Conservation (phyloP, 2,329 filamentous ascomycete species). For the Proliferodiscus dingleyae region DNA sequence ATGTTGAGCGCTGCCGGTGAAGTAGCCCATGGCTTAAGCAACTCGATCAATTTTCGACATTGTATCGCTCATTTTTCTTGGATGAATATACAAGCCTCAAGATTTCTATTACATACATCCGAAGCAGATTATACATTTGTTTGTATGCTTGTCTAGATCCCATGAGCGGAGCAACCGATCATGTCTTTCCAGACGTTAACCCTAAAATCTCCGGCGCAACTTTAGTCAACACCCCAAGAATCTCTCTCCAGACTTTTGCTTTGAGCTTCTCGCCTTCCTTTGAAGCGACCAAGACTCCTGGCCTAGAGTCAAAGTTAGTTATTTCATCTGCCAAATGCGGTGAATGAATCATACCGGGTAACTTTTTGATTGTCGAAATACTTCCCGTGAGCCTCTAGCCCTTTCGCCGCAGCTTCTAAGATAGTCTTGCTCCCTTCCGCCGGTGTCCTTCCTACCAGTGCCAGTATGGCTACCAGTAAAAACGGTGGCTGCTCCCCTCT, state of each 20-base stretch:
- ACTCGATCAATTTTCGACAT: no score
- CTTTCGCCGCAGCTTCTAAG: constrained; percentile 19
- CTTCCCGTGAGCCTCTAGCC: constrained; percentile 19
- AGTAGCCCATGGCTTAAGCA: no score
- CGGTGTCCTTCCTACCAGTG: constrained; percentile 15
- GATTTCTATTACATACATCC: no score
- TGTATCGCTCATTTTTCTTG: no score
- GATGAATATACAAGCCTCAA: no score
- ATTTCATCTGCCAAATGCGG: background rate
- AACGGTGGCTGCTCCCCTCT: constrained; percentile 3
- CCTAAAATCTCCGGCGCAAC: background rate
- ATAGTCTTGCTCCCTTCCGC: constrained; percentile 24
- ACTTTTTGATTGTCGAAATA: constrained; percentile 20
- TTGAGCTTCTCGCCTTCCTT: background rate
- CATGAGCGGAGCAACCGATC: background rate
- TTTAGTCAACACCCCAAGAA: background rate
- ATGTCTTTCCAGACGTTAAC: background rate
- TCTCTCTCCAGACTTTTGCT: constrained; percentile 4
- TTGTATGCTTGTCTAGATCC: no score
- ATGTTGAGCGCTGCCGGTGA: no score
- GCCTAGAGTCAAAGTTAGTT: background rate
- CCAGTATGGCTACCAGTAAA: constrained; percentile 5
- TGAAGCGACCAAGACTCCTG: background rate
- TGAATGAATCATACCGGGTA: background rate
- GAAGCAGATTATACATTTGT: no score